Evolutionary conservation across 2,329 filamentous ascomycete genomes (phyloP).

Genomic region (Epichloe amarillans): DNA sequence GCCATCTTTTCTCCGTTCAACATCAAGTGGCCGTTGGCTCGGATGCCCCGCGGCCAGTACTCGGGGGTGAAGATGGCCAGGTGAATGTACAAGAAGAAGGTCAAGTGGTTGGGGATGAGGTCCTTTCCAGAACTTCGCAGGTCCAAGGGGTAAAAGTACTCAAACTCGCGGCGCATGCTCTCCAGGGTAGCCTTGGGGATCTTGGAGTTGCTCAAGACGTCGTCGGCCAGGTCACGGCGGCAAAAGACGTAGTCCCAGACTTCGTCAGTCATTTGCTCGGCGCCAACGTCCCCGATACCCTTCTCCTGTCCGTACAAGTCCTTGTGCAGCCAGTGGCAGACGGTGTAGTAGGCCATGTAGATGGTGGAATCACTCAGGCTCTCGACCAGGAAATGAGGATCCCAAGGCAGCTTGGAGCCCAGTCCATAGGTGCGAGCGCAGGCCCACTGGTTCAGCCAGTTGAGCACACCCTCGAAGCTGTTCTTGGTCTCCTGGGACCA

Average conservation of each 20-base stretch:
- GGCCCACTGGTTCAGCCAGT: slow-evolving; percentile 94
- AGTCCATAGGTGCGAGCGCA: slow-evolving; percentile 85
- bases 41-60: slow-evolving; percentile 78
- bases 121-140: slow-evolving; percentile 84
- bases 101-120: slow-evolving; percentile 84
- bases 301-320: slow-evolving; percentile 72
- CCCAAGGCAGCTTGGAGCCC: slow-evolving; percentile 91
- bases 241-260: slow-evolving; percentile 95
- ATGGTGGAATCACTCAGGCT: slow-evolving; percentile 83
- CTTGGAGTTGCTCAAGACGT: slow-evolving; percentile 48
- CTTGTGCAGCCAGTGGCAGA: slow-evolving; percentile 56
- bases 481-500: slow-evolving; percentile 68
- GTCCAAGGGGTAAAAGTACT: slow-evolving; percentile 95
- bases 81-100: slow-evolving; percentile 91
- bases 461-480: slow-evolving; percentile 70
- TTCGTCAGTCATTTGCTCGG: slow-evolving; percentile 85
- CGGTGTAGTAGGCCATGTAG: slow-evolving; percentile 74
- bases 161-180: slow-evolving; percentile 78
- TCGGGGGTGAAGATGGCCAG: slow-evolving; percentile 74
- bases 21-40: slow-evolving; percentile 84
- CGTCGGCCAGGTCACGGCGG: slow-evolving; percentile 55
- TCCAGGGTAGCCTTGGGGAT: slow-evolving; percentile 64
- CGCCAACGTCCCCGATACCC: slow-evolving; percentile 54
- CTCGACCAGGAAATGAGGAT: slow-evolving; percentile 80
- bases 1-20: slow-evolving; percentile 98